Evolutionary conservation across 495 filamentous ascomycete species (phyloP).

Genomic region (Rhizodiscina lignyota): DNA sequence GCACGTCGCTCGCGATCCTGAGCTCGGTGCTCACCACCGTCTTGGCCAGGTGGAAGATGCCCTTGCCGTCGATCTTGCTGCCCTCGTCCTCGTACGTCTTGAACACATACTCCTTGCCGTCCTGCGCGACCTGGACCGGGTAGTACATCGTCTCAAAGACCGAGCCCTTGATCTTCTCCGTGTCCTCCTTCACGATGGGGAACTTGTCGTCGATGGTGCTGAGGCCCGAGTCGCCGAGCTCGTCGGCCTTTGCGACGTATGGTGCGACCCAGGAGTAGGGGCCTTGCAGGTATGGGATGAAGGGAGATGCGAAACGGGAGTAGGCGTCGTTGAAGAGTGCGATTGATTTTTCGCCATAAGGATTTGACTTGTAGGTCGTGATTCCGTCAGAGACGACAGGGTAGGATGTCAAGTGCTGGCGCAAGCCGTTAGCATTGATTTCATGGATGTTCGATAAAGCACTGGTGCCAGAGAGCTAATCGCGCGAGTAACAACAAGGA

Average conservation of each 20-base stretch:
- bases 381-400: constrained; percentile 72
- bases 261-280: constrained; percentile 67
- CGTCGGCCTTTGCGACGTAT: constrained; percentile 68
- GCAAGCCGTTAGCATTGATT: constrained; percentile 7
- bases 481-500: neutral
- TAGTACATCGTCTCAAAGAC: constrained; percentile 45
- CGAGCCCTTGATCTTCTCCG: constrained; percentile 52
- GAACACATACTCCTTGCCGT: constrained; percentile 61
- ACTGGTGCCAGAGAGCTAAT: neutral
- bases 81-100: constrained; percentile 56
- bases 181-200: constrained; percentile 79
- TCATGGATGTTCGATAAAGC: neutral
- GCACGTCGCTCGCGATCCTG: constrained; percentile 49
- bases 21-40: constrained; percentile 60
- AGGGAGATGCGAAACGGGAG: constrained; percentile 45
- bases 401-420: constrained; percentile 68
- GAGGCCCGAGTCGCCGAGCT: constrained; percentile 60
- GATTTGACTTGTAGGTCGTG: constrained; percentile 57
- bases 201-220: constrained; percentile 58
- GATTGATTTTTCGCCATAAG: constrained; percentile 66
- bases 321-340: constrained; percentile 54
- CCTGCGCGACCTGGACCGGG: constrained; percentile 46
- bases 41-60: constrained; percentile 50
- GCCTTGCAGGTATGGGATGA: constrained; percentile 59
- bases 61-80: constrained; percentile 53